Evolutionary conservation across 2,329 filamentous ascomycete genomes (phyloP), one percentile per base, ranked within the genome.

Genomic region (Monilinia laxa): DNA sequence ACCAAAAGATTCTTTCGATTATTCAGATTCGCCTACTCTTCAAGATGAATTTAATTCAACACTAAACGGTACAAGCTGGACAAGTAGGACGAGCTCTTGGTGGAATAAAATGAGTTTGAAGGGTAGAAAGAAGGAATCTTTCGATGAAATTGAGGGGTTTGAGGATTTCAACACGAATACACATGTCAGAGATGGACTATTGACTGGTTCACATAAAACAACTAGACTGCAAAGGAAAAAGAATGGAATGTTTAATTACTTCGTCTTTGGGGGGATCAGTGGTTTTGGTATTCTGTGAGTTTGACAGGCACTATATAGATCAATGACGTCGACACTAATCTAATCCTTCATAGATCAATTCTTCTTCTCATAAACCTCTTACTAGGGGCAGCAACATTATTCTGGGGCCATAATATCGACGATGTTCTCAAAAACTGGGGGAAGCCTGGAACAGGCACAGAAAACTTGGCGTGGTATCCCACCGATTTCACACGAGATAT

Each of bases 401-500:
- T 76, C 70, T 73, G 73, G 60, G 65, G 70, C 28, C 71, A 73
- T 31, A 68, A 73, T 2, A 72, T 77, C 47, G 74, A 75, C 55
- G 72, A 72, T 14, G 74, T 78, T 12, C 68, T 70, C 14, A 73
- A 74, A 18, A 70, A 74, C 68, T 81, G 79, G 79, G 79, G 79
- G 18, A 68, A 69, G 35, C 69, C 76, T 0, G 78, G 79, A 28
- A 77, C 76, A 73, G 77, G 55, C 2, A 75, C 74, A n/a, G 77
- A 81, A 64, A 78, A 75, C 2, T 71, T 82, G 20, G 72, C 78
- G 0, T 81, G 79, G 77, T 82, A 82, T 67, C 81, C 83, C 0
- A 80, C 82, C 3, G 81, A 84, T 65, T 83, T 85, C 67, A 81
- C 83, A 11, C 79, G 80, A 16, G 82, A 84, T 59, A 78, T 86